A percentile compares a stretch with the other conserved stretches of the same genome.
phyloP scores from a whole-genome alignment of 805 yeast species.

The Grigorovia yakushimaensis region DNA sequence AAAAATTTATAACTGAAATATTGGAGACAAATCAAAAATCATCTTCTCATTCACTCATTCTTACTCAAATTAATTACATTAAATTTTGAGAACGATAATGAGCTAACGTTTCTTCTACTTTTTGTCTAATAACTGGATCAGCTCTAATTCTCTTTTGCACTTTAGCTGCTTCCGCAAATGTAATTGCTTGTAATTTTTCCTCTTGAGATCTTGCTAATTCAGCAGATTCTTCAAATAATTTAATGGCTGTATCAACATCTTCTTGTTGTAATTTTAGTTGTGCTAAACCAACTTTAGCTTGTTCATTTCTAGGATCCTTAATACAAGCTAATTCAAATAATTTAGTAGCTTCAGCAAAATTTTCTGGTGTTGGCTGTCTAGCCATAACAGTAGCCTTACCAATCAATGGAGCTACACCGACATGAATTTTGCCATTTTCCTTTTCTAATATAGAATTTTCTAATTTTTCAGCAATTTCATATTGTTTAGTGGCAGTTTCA shows the following conservation, averaged over 20 bases:
- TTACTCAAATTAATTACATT: conserved; percentile 7
- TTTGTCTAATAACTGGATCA: conserved; percentile 55
- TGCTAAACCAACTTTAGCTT: conserved; percentile 84
- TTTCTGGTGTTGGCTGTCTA: conserved; percentile 37
- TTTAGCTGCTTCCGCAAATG: conserved; percentile 87
- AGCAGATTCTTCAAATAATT: conserved; percentile 73
- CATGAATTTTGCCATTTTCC: conserved; percentile 49
- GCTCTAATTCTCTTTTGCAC: conserved; percentile 71
- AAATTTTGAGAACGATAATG: conserved; percentile 27
- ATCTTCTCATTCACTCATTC: no score
- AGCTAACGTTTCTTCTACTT: conserved; percentile 52
- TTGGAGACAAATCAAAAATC: background rate
- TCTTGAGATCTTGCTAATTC: conserved; percentile 72
- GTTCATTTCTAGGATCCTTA: conserved; percentile 80
- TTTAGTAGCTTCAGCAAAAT: conserved; percentile 48
- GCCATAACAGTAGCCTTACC: conserved; percentile 75
- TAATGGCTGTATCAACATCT: conserved; percentile 71
- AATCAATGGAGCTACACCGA: conserved; percentile 82
- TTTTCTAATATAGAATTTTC: conserved; percentile 37
- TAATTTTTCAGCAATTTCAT: conserved; percentile 75
- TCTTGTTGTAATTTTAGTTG: conserved; percentile 82
- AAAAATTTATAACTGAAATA: background rate
- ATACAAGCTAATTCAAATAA: conserved; percentile 67
- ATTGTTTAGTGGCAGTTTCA: conserved; percentile 66
- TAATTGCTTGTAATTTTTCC: conserved; percentile 83